phyloP scores from a whole-genome alignment of 2,329 filamentous ascomycete genomes.

The Epicoccum sorghinum region DNA sequence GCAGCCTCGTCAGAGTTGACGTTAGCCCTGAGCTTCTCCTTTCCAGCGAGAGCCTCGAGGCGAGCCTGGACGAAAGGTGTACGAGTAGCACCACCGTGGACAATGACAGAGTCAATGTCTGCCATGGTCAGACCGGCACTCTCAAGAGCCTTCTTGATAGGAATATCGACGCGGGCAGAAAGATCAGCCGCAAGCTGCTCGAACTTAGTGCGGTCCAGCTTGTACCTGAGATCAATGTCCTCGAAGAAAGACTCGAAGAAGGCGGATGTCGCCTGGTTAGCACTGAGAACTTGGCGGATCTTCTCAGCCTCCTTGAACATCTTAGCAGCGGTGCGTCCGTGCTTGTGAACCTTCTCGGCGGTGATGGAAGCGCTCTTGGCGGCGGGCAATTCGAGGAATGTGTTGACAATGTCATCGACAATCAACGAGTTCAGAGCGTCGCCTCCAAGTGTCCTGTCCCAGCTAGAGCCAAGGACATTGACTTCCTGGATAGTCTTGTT shows the following conservation, averaged over 20 bases:
- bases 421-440: constrained; percentile 88
- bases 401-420: constrained; percentile 82
- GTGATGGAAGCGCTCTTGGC: constrained; percentile 70
- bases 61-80: constrained; percentile 94
- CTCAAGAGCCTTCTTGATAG: constrained; percentile 76
- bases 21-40: constrained; percentile 85
- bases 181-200: constrained; percentile 76
- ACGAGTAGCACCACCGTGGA: constrained; percentile 87
- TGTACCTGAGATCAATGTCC: constrained; percentile 92
- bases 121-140: constrained; percentile 73
- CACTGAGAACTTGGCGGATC: constrained; percentile 86
- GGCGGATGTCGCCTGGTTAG: constrained; percentile 80
- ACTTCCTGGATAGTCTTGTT: constrained; percentile 98
- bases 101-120: constrained; percentile 87
- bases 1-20: constrained; percentile 98
- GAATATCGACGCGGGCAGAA: constrained; percentile 69
- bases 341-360: constrained; percentile 67
- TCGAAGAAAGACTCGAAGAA: constrained; percentile 91
- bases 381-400: constrained; percentile 71
- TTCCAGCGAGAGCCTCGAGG: constrained; percentile 76
- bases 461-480: constrained; percentile 83
- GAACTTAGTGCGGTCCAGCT: constrained; percentile 78
- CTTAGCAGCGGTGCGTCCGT: constrained; percentile 86
- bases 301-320: constrained; percentile 92
- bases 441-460: constrained; percentile 88